Evolutionary conservation across 1,284 basidiomycete genomes (phyloP).

Genomic region (Heliocybe sulcata): DNA sequence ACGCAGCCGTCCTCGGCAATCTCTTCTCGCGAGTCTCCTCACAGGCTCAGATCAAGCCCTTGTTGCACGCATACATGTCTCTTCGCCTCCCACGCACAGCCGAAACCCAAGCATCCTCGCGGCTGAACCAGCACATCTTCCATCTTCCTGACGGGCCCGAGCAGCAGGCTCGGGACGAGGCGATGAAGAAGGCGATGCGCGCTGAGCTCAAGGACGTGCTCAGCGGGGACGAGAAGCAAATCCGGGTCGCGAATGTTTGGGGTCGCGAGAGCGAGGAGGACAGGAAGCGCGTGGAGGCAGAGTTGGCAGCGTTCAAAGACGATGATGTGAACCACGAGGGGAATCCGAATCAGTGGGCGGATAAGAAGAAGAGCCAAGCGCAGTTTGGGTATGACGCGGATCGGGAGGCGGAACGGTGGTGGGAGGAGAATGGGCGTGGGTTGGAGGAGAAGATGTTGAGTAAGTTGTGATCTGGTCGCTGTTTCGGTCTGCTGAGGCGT

Average conservation of each 20-base stretch:
- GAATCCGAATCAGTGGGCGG: constrained; percentile 45
- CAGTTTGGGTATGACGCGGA: constrained; percentile 49
- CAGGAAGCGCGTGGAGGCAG: constrained; percentile 12
- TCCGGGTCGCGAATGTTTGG: not conserved
- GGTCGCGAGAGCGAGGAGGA: constrained; percentile 3
- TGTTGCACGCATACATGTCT: constrained; percentile 46
- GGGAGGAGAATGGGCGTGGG: constrained; percentile 24
- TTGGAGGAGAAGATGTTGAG: not conserved
- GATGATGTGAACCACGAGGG: constrained; percentile 17
- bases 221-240: not conserved
- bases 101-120: constrained; percentile 35
- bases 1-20: constrained; percentile 54
- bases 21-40: constrained; percentile 42
- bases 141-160: constrained; percentile 48
- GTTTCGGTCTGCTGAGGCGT: not conserved
- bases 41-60: constrained; percentile 30
- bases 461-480: constrained; percentile 1
- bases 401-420: constrained; percentile 39
- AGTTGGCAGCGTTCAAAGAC: constrained; percentile 5
- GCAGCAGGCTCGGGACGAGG: constrained; percentile 39
- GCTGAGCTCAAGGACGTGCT: constrained; percentile 17
- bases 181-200: constrained; percentile 43
- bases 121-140: constrained; percentile 44
- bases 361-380: constrained; percentile 31
- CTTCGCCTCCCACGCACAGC: constrained; percentile 38